Percentiles rank a stretch among this genome's conserved stretches.
These are phyloP conservation scores for Cicer bijugum DNA, from an alignment of 306 rosid genomes.

Conservation along the genomic window DNA sequence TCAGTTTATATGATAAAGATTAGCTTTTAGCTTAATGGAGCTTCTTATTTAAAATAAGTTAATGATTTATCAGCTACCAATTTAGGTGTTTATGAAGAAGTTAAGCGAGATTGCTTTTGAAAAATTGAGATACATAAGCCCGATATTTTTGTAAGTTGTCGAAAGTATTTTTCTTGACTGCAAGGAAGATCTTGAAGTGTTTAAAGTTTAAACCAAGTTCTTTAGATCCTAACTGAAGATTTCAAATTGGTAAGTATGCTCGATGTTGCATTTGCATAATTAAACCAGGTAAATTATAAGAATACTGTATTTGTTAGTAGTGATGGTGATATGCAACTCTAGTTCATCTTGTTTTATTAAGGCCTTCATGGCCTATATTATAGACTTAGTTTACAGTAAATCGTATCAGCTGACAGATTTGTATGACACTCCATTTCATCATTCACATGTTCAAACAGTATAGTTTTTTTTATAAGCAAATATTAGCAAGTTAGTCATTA, in stretches of 20 bases:
- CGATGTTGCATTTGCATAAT: background rate
- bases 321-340: background rate
- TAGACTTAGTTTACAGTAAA: background rate
- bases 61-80: background rate
- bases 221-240: slow-evolving; percentile 10
- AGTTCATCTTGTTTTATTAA: background rate
- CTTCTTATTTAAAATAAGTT: background rate
- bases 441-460: background rate
- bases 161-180: background rate
- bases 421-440: background rate
- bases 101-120: background rate
- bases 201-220: slow-evolving; percentile 14
- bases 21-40: background rate
- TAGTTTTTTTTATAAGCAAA: background rate
- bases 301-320: background rate
- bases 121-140: background rate
- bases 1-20: background rate
- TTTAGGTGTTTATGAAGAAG: background rate
- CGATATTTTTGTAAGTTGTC: background rate
- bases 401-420: slow-evolving; percentile 10
- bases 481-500: background rate
- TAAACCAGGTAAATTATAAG: background rate
- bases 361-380: slow-evolving; percentile 2
- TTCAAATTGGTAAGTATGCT: background rate
- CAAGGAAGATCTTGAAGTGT: background rate